A percentile compares a stretch with the other conserved stretches of the same genome.
Conservation (phyloP, 108 stramenopile species). For the Schizochytrium sp. region DNA sequence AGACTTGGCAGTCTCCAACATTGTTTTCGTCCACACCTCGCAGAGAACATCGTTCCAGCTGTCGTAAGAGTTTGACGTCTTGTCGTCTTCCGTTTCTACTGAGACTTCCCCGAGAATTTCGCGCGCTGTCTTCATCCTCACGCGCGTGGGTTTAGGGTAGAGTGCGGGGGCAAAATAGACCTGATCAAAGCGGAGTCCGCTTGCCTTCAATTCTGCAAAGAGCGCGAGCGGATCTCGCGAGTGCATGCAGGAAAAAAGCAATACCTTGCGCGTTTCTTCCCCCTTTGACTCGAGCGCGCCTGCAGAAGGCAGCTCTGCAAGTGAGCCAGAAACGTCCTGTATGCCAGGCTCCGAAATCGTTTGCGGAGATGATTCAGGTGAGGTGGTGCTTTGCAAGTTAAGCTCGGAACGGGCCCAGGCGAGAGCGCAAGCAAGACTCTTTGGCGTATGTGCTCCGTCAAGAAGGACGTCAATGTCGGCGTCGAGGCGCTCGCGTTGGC, state of each 20-base stretch:
- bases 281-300: no score
- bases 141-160: not conserved
- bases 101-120: not conserved
- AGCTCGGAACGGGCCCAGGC: not conserved
- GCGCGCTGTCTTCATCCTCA: not conserved
- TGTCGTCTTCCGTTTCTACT: no score
- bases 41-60: not conserved
- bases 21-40: not conserved
- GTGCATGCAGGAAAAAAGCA: not conserved
- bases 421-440: not conserved
- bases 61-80: not conserved
- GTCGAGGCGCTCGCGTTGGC: not conserved
- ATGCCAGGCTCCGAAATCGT: no score
- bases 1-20: not conserved
- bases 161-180: not conserved
- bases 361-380: no score
- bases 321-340: no score
- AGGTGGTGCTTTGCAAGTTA: not conserved
- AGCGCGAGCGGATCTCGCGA: not conserved
- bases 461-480: not conserved
- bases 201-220: not conserved
- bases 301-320: no score
- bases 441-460: constrained; percentile 14
- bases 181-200: not conserved
- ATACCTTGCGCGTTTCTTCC: not conserved